Conservation (phyloP, 768 basidiomycete genomes). For the Termitomyces sp. region DNA sequence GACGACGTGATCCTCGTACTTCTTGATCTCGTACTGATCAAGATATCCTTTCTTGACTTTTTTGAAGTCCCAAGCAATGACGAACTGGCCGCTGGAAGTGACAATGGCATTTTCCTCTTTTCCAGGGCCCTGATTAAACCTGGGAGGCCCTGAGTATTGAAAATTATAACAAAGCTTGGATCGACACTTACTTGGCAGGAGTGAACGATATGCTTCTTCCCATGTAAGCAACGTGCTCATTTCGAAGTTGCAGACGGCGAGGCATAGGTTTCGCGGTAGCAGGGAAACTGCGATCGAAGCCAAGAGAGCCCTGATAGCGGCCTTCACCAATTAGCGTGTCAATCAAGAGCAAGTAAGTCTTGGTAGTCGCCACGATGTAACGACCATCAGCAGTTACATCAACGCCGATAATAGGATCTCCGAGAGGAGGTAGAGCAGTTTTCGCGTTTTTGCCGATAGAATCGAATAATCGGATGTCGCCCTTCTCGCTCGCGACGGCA, state of each 20-base stretch:
- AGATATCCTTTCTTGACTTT: conserved; percentile 90
- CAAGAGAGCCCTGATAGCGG: conserved; percentile 71
- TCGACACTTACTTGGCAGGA: conserved; percentile 70
- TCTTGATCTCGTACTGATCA: conserved; percentile 95
- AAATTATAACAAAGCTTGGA: background rate
- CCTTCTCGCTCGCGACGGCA: conserved; percentile 94
- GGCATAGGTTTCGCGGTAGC: conserved; percentile 91
- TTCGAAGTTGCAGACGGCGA: conserved; percentile 76
- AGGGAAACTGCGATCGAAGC: conserved; percentile 95
- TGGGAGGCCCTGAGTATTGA: conserved; percentile 21
- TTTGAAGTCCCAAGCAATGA: conserved; percentile 95
- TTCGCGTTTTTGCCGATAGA: conserved; percentile 98
- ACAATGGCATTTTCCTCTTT: conserved; percentile 93
- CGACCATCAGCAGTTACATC: conserved; percentile 93
- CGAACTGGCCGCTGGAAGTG: conserved; percentile 87
- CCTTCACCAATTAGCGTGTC: conserved; percentile 94
- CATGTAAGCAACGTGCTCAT: conserved; percentile 95
- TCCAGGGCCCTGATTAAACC: conserved; percentile 89
- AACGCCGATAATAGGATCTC: conserved; percentile 91
- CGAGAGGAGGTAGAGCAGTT: conserved; percentile 91
- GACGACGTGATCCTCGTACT: conserved; percentile 90
- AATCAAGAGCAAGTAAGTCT: conserved; percentile 89
- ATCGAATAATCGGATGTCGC: conserved; percentile 93
- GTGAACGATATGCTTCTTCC: conserved; percentile 81
- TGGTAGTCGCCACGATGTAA: conserved; percentile 93